phyloP scores from a whole-genome alignment of 495 filamentous ascomycete genomes.

The Neurospora sp. region DNA sequence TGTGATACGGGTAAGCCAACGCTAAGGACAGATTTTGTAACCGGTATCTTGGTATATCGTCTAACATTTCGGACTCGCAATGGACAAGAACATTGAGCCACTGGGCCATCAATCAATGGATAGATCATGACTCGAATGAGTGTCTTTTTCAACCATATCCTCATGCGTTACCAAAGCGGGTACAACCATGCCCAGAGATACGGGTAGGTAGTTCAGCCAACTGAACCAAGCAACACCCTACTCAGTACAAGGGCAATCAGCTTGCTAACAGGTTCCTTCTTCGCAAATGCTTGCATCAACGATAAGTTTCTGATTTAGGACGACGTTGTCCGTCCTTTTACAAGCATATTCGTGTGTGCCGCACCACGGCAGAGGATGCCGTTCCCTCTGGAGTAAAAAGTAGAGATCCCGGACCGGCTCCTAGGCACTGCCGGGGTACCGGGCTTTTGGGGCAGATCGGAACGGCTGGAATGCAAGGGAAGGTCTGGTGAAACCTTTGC shows the following conservation, averaged over 20 bases:
- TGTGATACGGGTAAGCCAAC: not conserved
- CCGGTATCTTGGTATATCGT: not conserved
- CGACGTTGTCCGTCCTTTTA: not conserved
- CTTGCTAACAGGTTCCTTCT: not conserved
- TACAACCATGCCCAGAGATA: not conserved
- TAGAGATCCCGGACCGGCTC: not conserved
- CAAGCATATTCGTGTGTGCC: not conserved
- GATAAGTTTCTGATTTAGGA: not conserved
- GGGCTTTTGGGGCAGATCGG: not conserved
- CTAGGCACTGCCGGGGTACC: not conserved
- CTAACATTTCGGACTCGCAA: not conserved
- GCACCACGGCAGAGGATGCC: not conserved
- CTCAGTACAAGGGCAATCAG: not conserved
- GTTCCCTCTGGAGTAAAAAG: not conserved
- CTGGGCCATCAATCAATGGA: not conserved
- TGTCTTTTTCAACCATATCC: not conserved
- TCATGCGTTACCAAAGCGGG: not conserved
- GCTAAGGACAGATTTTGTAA: not conserved
- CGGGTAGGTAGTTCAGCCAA: not conserved
- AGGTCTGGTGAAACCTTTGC: not conserved
- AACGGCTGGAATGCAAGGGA: not conserved
- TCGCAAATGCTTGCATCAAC: not conserved
- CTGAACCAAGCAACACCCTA: not conserved
- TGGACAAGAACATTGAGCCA: not conserved
- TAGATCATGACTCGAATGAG: not conserved